Evolutionary conservation across 1,284 basidiomycete species (phyloP), one percentile per base, ranked within the genome.

Genomic region (Leccinum subrobustum): DNA sequence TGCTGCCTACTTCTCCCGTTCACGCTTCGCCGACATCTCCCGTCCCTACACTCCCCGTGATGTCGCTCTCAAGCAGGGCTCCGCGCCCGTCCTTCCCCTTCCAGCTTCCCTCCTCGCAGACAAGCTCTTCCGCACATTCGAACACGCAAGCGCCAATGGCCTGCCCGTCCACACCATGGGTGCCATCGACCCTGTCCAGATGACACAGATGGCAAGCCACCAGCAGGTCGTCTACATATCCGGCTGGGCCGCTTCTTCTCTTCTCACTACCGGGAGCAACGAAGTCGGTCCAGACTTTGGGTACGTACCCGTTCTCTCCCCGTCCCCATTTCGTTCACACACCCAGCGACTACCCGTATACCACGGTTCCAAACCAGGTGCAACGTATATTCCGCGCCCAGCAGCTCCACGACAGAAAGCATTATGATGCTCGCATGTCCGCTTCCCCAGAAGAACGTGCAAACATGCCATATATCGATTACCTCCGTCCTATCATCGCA

Each of bases 221-320:
- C 93, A 97, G 71, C 94, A 98, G 73, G 91, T 94, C 23, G 91
- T 98, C 54, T 99, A 99, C 74, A 84, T 99, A 27, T 97, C 94
- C 44, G 96, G 96, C 27, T 99, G 93, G 88, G 93, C 92, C 25
- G 85, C 87, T 39, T 92, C 89, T 52, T 98, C 95, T 62, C 84
- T 95, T 60, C 82, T 94, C 56, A 94, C 93, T 25, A 97, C 95
- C 1, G 91, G 88, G 31, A 92, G 87, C 70, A 96, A 98, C 71
- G 97, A 99, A 78, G 96, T 98, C 58, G 96, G 96, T 51, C 96
- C 96, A 44, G 96, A 99, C 81, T 87, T 99, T 73, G 97, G 96
- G 93, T 92, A 70, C 70, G 84, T 76, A 14, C 35, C 42, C 0
- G 9, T 14, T 27, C 33, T 14, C 9, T 1, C 4, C 23, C 55